Base-by-base conservation (phyloP, 2,329 filamentous ascomycete species). In the Trematosphaeria pertusa region DNA sequence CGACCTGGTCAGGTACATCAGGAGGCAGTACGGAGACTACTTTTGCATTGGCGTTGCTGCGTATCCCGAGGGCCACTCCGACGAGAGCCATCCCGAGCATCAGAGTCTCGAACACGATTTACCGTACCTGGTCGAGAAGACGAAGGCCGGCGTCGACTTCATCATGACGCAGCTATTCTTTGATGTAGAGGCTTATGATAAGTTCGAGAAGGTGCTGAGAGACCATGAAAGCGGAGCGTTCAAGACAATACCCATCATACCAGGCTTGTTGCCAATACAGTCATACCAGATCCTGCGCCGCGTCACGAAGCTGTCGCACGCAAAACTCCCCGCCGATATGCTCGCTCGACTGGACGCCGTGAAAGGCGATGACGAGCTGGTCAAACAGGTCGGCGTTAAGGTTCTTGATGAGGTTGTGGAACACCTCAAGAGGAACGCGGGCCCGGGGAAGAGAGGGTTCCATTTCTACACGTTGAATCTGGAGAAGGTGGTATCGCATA, bases 91-190 rank as follows among this genome's bases (percentile, higher is more conserved):
- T 71, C 93, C 93, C 1, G 89, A 95, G 63, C 82, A 88, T 53
- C 85, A 87, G 65, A 80, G 81, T 58, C 78, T 82, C 0, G 69
- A 72, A 43, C 75, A 77, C 42, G 94, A 99, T 73, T 75, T 99
- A 48, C 89, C 92, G 0, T 96, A 88, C 64, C 79, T 99, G 43
- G 84, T 96, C 9, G 91, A 96, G 58, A 99, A 99, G 80, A 88
- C 87, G 1, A 80, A 87, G 60, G 94, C 94, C 3, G 94, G 94
- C 1, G 94, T 92, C 39, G 92, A 97, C 74, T 99, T 99, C 67
- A 88, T 99, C 73, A 96, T 99, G 90, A 97, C 94, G 1, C 94
- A 99, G 72, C 81, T 99, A 7, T 97, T 97, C 73, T 99, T 96
- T 72, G 91, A 97, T 67, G 82, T 91, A 18, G 80, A 88, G 3